Percentiles rank a stretch among this genome's conserved stretches.
These are phyloP conservation scores for Haematococcus lacustris DNA, from an alignment of 139 green algal genomes.

Conservation along the genomic window DNA sequence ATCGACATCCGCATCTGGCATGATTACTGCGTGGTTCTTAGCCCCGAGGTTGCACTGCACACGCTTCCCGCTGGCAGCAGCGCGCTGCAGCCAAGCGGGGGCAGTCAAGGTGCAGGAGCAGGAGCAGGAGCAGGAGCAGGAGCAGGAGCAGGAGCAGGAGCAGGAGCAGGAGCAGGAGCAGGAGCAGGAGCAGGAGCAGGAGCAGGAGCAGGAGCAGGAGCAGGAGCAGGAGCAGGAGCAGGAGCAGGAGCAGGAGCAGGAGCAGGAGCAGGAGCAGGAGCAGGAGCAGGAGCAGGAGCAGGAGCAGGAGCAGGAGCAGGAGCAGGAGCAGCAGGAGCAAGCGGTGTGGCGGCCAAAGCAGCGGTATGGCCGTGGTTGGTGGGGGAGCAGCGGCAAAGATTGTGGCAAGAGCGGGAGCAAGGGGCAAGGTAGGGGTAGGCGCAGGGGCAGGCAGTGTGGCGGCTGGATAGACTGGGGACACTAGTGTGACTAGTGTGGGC, in stretches of 20 bases:
- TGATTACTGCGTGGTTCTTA: conserved; percentile 95
- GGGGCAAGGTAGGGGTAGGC: too few relatives aligned
- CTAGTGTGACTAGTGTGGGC: too few relatives aligned
- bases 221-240: neutral
- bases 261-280: neutral
- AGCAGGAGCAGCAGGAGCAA: too few relatives aligned
- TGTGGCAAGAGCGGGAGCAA: too few relatives aligned
- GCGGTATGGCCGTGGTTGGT: too few relatives aligned
- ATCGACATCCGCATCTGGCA: conserved; percentile 88
- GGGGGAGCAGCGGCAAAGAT: too few relatives aligned
- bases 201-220: neutral
- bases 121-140: neutral
- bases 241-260: neutral
- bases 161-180: neutral
- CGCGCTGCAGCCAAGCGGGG: conserved; percentile 43
- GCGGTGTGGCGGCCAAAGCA: too few relatives aligned
- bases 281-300: neutral
- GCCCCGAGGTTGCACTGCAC: conserved; percentile 92
- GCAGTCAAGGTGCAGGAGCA: neutral
- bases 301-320: too few relatives aligned
- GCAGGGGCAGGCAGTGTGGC: too few relatives aligned
- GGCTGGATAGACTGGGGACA: too few relatives aligned
- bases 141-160: neutral
- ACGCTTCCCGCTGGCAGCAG: conserved; percentile 72
- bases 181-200: neutral